Conservation (phyloP, 2,329 filamentous ascomycete species). For the Curvularia lunata region DNA sequence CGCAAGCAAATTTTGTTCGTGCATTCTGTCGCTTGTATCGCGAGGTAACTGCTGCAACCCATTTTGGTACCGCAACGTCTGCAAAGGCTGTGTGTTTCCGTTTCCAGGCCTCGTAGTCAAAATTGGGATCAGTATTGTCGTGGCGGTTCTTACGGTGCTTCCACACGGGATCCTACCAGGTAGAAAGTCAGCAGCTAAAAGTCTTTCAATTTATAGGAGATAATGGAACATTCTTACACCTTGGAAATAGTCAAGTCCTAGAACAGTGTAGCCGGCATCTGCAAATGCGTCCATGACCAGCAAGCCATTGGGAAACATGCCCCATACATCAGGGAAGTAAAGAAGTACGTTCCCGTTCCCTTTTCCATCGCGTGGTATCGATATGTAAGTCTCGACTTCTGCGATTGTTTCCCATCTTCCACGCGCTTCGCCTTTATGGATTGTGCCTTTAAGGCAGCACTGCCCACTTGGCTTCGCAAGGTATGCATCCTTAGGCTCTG, state of each 20-base stretch:
- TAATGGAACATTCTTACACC: conserved; percentile 39
- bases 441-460: conserved; percentile 51
- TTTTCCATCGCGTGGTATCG: conserved; percentile 32
- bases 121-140: conserved; percentile 35
- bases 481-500: conserved; percentile 10
- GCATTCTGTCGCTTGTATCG: conserved; percentile 41
- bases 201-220: not conserved
- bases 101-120: conserved; percentile 59
- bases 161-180: conserved; percentile 52
- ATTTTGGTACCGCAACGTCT: conserved; percentile 52
- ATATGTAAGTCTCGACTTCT: conserved; percentile 51
- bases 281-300: conserved; percentile 58
- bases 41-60: conserved; percentile 51
- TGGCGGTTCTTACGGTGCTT: conserved; percentile 47
- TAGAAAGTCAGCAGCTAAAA: not conserved
- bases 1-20: conserved; percentile 50
- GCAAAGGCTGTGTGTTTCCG: conserved; percentile 55
- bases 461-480: conserved; percentile 44
- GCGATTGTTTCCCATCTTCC: conserved; percentile 46
- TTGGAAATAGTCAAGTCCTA: conserved; percentile 56
- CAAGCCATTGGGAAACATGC: conserved; percentile 53
- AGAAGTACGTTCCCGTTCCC: conserved; percentile 54
- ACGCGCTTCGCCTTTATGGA: conserved; percentile 50
- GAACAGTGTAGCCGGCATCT: conserved; percentile 52
- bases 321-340: conserved; percentile 57